Evolutionary conservation across 192 early-diverging fungal species (phyloP).

Genomic region (Coemansia sp.): DNA sequence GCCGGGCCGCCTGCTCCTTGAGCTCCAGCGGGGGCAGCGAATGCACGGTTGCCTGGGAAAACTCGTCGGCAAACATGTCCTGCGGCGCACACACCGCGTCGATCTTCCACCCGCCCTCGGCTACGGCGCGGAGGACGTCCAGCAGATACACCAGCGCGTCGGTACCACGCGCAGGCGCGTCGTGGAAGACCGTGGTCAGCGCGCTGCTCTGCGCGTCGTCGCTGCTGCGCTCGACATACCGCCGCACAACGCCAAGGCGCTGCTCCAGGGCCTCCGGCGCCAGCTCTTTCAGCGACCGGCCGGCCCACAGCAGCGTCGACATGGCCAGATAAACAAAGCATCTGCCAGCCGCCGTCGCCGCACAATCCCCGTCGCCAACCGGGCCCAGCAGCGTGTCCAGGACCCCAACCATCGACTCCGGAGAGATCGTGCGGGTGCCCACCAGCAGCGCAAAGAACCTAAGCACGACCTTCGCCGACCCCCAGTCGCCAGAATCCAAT

Average conservation of each 20-base stretch:
- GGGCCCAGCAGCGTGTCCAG: constrained; percentile 63
- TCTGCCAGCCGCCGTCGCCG: constrained; percentile 49
- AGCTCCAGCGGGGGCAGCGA: constrained; percentile 40
- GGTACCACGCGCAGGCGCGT: constrained; percentile 30
- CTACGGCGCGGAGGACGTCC: constrained; percentile 27
- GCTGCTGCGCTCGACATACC: constrained; percentile 29
- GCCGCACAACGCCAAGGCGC: constrained; percentile 15
- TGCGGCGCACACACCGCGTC: constrained; percentile 37
- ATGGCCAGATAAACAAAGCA: constrained; percentile 73
- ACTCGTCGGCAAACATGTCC: constrained; percentile 39
- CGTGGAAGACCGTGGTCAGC: constrained; percentile 35
- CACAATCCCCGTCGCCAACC: constrained; percentile 20
- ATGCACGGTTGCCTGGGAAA: constrained; percentile 40
- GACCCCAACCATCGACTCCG: constrained; percentile 61
- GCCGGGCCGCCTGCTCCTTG: not conserved
- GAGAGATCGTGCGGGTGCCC: constrained; percentile 70
- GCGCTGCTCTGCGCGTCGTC: constrained; percentile 14
- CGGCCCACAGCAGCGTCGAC: constrained; percentile 77
- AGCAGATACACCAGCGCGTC: constrained; percentile 33
- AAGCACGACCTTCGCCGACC: constrained; percentile 69
- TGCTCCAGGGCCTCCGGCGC: constrained; percentile 29
- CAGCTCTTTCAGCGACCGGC: constrained; percentile 23
- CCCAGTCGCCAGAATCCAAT: constrained; percentile 61
- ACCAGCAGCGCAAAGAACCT: constrained; percentile 81
- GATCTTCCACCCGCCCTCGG: constrained; percentile 34